A percentile compares a stretch with the other conserved stretches of the same genome.
Conservation (phyloP, 208 protist genomes). For the Trypanosoma platydactyli region DNA sequence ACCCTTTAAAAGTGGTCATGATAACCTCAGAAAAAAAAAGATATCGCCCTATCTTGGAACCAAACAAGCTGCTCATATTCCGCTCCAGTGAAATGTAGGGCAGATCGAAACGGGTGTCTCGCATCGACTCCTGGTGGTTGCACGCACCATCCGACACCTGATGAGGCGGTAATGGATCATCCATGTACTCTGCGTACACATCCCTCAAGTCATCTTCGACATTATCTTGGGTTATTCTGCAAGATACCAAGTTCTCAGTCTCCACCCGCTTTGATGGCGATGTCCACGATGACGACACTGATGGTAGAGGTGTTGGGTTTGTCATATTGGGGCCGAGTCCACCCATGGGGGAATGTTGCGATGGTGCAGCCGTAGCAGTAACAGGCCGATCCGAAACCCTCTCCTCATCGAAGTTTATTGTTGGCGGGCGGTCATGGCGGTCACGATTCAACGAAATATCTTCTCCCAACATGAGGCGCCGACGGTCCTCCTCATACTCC, state of each 20-base stretch:
- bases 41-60: conserved; percentile 13
- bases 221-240: background rate
- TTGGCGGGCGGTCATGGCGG: background rate
- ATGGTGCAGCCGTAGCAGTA: background rate
- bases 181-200: conserved; percentile 16
- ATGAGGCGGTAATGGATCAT: background rate
- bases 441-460: background rate
- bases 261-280: background rate
- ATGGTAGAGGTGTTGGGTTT: too few species aligned
- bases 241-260: background rate
- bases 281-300: background rate
- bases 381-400: background rate
- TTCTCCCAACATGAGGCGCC: conserved; percentile 20
- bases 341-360: background rate
- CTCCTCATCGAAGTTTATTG: background rate
- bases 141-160: background rate
- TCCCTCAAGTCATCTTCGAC: conserved; percentile 8
- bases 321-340: background rate
- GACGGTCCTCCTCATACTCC: conserved; percentile 28
- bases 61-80: conserved; percentile 19
- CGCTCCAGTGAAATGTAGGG: conserved; percentile 8
- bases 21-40: conserved; percentile 27
- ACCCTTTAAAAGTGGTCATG: conserved; percentile 26
- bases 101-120: conserved; percentile 22
- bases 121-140: background rate